These are phyloP conservation scores for Pittosporum tobira DNA, from an alignment of 129 eudicot species.

Conservation along the genomic window DNA sequence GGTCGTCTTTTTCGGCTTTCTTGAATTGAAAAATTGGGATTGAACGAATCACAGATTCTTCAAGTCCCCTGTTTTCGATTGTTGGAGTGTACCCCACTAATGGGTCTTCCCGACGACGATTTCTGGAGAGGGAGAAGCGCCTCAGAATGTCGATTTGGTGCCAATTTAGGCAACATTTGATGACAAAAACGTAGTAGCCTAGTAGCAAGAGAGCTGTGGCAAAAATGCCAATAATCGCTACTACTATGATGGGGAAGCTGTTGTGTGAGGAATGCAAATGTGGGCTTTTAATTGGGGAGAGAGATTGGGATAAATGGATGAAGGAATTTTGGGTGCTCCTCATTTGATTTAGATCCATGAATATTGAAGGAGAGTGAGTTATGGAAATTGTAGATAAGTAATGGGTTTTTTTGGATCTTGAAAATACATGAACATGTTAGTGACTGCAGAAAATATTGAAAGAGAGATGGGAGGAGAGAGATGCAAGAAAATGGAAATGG, in stretches of 20 bases:
- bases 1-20: conserved; percentile 18
- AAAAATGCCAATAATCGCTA: conserved; percentile 67
- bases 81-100: conserved; percentile 17
- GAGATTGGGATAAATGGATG: conserved; percentile 13
- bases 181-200: conserved; percentile 78
- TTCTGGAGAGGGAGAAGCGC: conserved; percentile 54
- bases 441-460: conserved; percentile 15
- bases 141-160: conserved; percentile 62
- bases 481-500: neutral
- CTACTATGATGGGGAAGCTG: conserved; percentile 60
- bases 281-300: conserved; percentile 24
- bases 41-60: conserved; percentile 66
- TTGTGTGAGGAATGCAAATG: conserved; percentile 30
- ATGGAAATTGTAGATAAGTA: conserved; percentile 13
- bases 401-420: conserved; percentile 40
- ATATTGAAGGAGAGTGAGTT: neutral
- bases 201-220: conserved; percentile 74
- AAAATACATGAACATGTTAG: conserved; percentile 23
- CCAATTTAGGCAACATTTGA: conserved; percentile 82
- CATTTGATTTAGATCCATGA: conserved; percentile 30
- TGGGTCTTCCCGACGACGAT: conserved; percentile 19
- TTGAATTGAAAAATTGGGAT: conserved; percentile 56
- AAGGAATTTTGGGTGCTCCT: conserved; percentile 13
- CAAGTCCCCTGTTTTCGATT: conserved; percentile 43
- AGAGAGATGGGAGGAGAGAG: conserved; percentile 17